Percentiles rank a stretch among this genome's conserved stretches.
phyloP scores from a whole-genome alignment of 2,329 filamentous ascomycete genomes.

The Rosellinia necatrix region DNA sequence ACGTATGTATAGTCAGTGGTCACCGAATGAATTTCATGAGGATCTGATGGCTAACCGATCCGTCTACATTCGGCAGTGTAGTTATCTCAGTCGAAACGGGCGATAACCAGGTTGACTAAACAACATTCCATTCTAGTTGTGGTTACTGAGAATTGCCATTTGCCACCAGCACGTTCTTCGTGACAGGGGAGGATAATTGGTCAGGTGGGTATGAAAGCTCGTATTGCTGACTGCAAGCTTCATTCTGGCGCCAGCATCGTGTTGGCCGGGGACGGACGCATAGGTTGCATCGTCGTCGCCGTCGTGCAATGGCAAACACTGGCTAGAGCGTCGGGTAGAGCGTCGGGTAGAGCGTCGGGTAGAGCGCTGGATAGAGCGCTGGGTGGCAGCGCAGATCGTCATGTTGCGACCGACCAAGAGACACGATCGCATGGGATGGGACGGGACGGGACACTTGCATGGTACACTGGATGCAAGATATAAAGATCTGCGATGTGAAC shows the following conservation, averaged over 20 bases:
- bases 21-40: too few relatives aligned
- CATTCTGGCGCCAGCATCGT: background rate
- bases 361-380: too few relatives aligned
- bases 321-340: too few relatives aligned
- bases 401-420: background rate
- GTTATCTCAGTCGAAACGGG: constrained; percentile 1
- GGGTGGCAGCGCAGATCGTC: background rate
- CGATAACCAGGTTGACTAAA: too few relatives aligned
- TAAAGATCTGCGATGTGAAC: constrained; percentile 2
- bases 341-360: too few relatives aligned
- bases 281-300: background rate
- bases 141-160: too few relatives aligned
- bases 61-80: too few relatives aligned
- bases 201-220: constrained; percentile 6
- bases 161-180: background rate
- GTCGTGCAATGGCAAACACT: too few relatives aligned
- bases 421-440: too few relatives aligned
- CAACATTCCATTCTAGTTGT: too few relatives aligned
- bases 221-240: constrained; percentile 21
- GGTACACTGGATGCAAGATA: background rate
- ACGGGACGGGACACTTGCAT: too few relatives aligned
- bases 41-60: constrained; percentile 2
- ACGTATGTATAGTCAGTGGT: background rate
- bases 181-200: constrained; percentile 17
- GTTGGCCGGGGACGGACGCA: background rate